Evolutionary conservation across 2,329 filamentous ascomycete species (phyloP).

Genomic region (Conoideocrella luteorostrata): DNA sequence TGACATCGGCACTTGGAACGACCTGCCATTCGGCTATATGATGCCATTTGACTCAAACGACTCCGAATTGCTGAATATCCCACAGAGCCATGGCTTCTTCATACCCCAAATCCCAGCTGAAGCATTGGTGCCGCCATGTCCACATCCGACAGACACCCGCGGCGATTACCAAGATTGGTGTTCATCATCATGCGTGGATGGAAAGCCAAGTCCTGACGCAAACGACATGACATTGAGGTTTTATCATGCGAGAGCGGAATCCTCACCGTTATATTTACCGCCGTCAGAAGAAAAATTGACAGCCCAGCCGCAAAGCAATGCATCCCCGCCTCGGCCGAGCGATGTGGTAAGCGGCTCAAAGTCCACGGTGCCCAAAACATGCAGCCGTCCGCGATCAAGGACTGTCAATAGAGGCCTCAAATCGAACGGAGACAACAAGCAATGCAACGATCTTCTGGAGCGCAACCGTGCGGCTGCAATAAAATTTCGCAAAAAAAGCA

Average conservation of each 20-base stretch:
- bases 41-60: background rate
- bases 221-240: too few species aligned
- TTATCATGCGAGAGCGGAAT: too few species aligned
- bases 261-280: too few species aligned
- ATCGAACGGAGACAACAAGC: too few species aligned
- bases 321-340: background rate
- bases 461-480: constrained; percentile 6
- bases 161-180: background rate
- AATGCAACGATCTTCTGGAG: background rate
- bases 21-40: background rate
- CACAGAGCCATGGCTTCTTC: background rate
- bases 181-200: too few species aligned
- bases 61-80: background rate
- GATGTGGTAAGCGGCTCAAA: background rate
- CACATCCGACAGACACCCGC: background rate
- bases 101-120: background rate
- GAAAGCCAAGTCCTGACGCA: too few species aligned
- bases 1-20: background rate
- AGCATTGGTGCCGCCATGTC: background rate
- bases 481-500: constrained; percentile 3
- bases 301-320: background rate
- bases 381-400: background rate
- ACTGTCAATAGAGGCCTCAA: background rate
- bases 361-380: background rate
- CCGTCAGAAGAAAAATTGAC: too few species aligned